A percentile compares a stretch with the other conserved stretches of the same genome.
These are phyloP conservation scores for Sarcodon sp. DNA, from an alignment of 768 basidiomycete species.

Conservation along the genomic window DNA sequence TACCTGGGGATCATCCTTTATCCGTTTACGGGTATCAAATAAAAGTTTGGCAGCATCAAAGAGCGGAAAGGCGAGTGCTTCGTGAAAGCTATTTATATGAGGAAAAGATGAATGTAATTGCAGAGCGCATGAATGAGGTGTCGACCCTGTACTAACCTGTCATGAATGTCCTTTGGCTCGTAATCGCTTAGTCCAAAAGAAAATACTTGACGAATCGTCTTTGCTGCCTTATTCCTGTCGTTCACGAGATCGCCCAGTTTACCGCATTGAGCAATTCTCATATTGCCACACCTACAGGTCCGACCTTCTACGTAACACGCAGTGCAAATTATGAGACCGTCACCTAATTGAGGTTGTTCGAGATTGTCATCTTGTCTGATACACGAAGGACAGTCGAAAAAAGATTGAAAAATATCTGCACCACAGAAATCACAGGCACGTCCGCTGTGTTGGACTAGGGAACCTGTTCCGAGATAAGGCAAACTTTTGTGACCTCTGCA, in stretches of 20 bases:
- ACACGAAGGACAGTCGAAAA: conserved; percentile 56
- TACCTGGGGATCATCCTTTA: too few species aligned
- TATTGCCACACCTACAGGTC: conserved; percentile 46
- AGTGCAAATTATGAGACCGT: conserved; percentile 46
- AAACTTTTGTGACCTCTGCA: conserved; percentile 6
- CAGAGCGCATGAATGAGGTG: too few species aligned
- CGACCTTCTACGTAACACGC: conserved; percentile 72
- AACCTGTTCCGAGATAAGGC: conserved; percentile 2
- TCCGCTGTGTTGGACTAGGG: conserved; percentile 8
- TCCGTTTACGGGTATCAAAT: not conserved
- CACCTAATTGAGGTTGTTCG: conserved; percentile 14
- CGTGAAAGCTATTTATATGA: too few species aligned
- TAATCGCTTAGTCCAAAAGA: not conserved
- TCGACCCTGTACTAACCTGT: not conserved
- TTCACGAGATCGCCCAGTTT: conserved; percentile 31
- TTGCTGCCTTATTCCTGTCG: conserved; percentile 26
- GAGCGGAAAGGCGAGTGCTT: not conserved
- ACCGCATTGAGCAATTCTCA: conserved; percentile 50
- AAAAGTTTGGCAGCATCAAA: not conserved
- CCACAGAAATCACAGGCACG: conserved; percentile 69
- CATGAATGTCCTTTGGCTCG: not conserved
- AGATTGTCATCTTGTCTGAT: conserved; percentile 5
- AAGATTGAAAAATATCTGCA: conserved; percentile 71
- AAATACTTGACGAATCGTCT: conserved; percentile 12
- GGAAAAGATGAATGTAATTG: too few species aligned